Evolutionary conservation across 2,329 filamentous ascomycete species (phyloP).

Genomic region (Colletotrichum sp.): DNA sequence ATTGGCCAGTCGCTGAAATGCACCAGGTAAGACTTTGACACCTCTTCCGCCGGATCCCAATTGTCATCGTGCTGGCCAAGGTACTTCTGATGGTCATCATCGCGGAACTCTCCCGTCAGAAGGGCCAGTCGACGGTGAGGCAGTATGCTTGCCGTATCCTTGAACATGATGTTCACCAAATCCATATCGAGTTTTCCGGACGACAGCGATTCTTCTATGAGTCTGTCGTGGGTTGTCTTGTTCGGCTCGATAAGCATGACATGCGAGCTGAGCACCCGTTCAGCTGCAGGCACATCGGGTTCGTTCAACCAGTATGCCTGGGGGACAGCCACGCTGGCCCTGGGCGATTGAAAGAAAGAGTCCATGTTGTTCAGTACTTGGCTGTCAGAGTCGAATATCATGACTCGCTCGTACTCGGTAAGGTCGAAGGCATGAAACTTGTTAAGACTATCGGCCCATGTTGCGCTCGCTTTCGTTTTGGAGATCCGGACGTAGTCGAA

Average conservation of each 20-base stretch:
- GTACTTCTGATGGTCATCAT: conserved; percentile 50
- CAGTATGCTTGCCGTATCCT: conserved; percentile 62
- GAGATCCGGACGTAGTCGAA: conserved; percentile 2
- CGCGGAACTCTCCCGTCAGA: conserved; percentile 67
- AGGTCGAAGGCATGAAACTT: conserved; percentile 75
- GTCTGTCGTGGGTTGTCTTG: conserved; percentile 26
- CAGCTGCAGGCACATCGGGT: conserved; percentile 48
- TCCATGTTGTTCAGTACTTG: conserved; percentile 69
- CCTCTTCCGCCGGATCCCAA: conserved; percentile 61
- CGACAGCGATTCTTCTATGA: conserved; percentile 42
- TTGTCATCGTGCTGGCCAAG: conserved; percentile 53
- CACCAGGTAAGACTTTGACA: conserved; percentile 68
- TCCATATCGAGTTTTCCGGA: conserved; percentile 68
- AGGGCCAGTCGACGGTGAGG: conserved; percentile 69
- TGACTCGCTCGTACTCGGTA: conserved; percentile 57
- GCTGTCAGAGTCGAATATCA: conserved; percentile 67
- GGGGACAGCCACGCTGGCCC: conserved; percentile 68
- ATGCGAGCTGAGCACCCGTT: conserved; percentile 52
- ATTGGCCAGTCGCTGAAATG: conserved; percentile 78
- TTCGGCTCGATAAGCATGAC: conserved; percentile 62
- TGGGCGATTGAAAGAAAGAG: conserved; percentile 72
- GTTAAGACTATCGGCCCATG: conserved; percentile 69
- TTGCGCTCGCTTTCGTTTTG: conserved; percentile 33
- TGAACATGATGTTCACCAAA: conserved; percentile 67
- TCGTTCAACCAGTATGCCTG: conserved; percentile 72